Base-by-base conservation (phyloP, 2,329 filamentous ascomycete species). In the Nothophoma quercina region DNA sequence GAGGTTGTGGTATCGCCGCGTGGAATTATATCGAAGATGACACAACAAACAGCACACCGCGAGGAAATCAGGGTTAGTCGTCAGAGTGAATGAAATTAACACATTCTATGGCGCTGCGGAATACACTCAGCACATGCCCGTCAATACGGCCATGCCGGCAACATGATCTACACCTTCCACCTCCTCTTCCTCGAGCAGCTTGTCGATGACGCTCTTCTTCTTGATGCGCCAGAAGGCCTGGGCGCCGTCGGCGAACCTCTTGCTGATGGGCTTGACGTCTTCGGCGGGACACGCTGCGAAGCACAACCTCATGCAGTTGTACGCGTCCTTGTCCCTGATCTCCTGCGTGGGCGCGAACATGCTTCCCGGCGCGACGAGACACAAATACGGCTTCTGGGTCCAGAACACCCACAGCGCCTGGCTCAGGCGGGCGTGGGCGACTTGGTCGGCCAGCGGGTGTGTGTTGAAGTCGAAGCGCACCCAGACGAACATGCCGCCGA, bases 401-500 rank as follows among this genome's bases (percentile, higher is more conserved):
- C 91, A 80, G 70, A 86, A 85, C 8, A 91, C 73, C 85, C 91
- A 88, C 18, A 96, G 77, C 0, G 88, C 89, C 13, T 78, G 79
- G 3, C 84, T 79, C 1, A 96, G 80, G 19, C 80, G 77, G 8
- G 82, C 80, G 41, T 82, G 76, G 16, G 89, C 76, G 29, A 84
- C 73, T 33, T 77, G 70, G 21, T 73, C 72, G 70, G 79, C 87
- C 12, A 96, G 80, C 10, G 91, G 90, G 68, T 96, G 92, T 2
- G 80, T 78, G 47, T 88, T 83, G 63, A 92, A 88, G 69, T 86
- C 81, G 55, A 95, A 76, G 49, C 84, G 82, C 3, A 96, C 66
- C 93, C 93, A 97, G 49, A 96, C 75, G 73, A 96, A 97, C 92
- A 97, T 97, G 68, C 93, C 93, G 28, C 88, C 93, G 22, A 89